Evolutionary conservation across 148 eudicot species (phyloP).

Genomic region (Persicaria tinctoria): DNA sequence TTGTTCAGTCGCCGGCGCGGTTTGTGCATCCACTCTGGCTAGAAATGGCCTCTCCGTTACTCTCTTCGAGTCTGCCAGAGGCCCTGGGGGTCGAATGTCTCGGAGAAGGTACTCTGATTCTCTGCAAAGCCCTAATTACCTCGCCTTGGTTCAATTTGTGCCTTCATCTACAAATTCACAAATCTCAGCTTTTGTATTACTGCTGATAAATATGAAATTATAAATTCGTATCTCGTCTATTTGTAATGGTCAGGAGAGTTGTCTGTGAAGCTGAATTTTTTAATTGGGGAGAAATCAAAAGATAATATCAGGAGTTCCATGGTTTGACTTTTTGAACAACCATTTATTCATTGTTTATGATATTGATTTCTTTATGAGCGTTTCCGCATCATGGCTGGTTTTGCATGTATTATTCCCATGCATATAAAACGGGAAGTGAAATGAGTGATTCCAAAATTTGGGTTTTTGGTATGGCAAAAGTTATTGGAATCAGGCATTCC

Average conservation of each 20-base stretch:
- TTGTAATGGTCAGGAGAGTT: neutral
- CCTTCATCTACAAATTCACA: neutral
- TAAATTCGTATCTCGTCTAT: too few relatives aligned
- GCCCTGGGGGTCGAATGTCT: slow-evolving; percentile 99
- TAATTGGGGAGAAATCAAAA: neutral
- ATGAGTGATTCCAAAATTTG: too few relatives aligned
- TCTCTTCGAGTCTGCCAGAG: slow-evolving; percentile 75
- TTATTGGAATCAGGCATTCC: too few relatives aligned
- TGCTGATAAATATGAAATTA: too few relatives aligned
- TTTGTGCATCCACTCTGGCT: slow-evolving; percentile 83
- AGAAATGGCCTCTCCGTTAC: slow-evolving; percentile 75
- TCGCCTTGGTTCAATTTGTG: neutral
- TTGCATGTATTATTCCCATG: neutral
- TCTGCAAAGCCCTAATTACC: neutral
- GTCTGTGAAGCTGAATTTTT: neutral
- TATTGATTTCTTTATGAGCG: slow-evolving; percentile 4
- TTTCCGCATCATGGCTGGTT: neutral
- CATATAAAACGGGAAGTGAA: too few relatives aligned
- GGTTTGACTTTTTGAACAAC: neutral
- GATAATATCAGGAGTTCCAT: neutral
- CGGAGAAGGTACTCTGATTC: slow-evolving; percentile 51
- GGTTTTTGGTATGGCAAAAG: too few relatives aligned
- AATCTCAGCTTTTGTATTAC: neutral
- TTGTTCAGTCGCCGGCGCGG: slow-evolving; percentile 79
- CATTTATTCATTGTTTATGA: neutral